Conservation (phyloP, 257 asterid genomes). For the Primulina huaijiensis region DNA sequence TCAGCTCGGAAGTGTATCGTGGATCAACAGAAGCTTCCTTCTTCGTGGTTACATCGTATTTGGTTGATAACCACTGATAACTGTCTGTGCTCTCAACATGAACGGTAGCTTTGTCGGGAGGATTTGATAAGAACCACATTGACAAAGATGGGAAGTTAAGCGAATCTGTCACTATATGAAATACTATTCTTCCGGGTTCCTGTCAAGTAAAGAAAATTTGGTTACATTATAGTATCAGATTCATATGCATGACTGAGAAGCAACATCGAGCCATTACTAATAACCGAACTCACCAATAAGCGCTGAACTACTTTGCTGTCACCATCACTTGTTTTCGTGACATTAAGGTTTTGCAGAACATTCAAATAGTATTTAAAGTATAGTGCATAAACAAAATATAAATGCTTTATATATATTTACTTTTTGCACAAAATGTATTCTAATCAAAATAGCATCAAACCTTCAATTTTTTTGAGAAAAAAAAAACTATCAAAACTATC, state of each 20-base stretch:
- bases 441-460: not conserved
- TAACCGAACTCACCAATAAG: not conserved
- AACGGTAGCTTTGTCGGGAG: constrained; percentile 71
- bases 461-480: not conserved
- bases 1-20: constrained; percentile 69
- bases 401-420: no score
- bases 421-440: no score
- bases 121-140: constrained; percentile 89
- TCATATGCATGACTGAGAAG: constrained; percentile 16
- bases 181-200: constrained; percentile 73
- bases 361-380: not conserved
- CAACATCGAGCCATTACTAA: constrained; percentile 6
- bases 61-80: constrained; percentile 55
- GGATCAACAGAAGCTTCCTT: constrained; percentile 61
- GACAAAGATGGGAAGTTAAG: constrained; percentile 77
- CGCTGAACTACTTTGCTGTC: not conserved
- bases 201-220: constrained; percentile 35
- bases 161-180: constrained; percentile 82
- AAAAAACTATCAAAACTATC: no score
- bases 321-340: constrained; percentile 9
- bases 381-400: not conserved
- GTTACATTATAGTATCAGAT: not conserved
- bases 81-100: constrained; percentile 61
- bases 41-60: constrained; percentile 46
- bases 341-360: not conserved